phyloP scores from a whole-genome alignment of 768 basidiomycete species.

The Lanmaoa rubissima region DNA sequence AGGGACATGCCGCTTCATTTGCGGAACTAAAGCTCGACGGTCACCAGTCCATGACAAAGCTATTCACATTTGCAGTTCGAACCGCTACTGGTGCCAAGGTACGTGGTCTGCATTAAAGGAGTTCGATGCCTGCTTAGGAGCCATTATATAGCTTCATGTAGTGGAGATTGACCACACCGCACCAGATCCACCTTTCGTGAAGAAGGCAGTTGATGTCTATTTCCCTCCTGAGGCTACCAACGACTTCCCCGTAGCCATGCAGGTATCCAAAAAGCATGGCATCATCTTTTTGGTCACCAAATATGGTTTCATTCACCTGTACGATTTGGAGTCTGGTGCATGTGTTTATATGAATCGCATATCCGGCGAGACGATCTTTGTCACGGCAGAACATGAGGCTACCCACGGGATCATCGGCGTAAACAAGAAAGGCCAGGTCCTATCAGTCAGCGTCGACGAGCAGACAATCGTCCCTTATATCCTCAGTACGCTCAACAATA shows the following conservation, averaged over 20 bases:
- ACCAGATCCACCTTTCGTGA: conserved; percentile 88
- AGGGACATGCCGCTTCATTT: conserved; percentile 97
- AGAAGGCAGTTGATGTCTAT: conserved; percentile 98
- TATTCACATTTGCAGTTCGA: conserved; percentile 94
- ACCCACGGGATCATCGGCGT: conserved; percentile 97
- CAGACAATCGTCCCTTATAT: conserved; percentile 95
- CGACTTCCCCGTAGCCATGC: conserved; percentile 99
- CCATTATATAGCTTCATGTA: conserved; percentile 74
- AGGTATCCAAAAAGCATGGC: conserved; percentile 95
- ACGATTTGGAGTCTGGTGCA: conserved; percentile 94
- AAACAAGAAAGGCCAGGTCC: conserved; percentile 98
- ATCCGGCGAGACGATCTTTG: conserved; percentile 98
- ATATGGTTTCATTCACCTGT: conserved; percentile 98
- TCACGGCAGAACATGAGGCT: conserved; percentile 94
- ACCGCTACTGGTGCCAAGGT: conserved; percentile 99
- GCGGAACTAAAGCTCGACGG: conserved; percentile 91
- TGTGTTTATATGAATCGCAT: conserved; percentile 99
- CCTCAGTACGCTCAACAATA: conserved; percentile 90
- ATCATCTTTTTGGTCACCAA: conserved; percentile 98
- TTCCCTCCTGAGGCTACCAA: conserved; percentile 98
- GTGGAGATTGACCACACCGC: conserved; percentile 97
- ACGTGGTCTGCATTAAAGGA: conserved; percentile 21
- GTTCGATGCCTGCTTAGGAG: conserved; percentile 6
- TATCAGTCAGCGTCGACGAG: conserved; percentile 96
- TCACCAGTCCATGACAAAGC: conserved; percentile 77